Evolutionary conservation across 805 yeast genomes (phyloP).

Genomic region (Candida hispaniensis): DNA sequence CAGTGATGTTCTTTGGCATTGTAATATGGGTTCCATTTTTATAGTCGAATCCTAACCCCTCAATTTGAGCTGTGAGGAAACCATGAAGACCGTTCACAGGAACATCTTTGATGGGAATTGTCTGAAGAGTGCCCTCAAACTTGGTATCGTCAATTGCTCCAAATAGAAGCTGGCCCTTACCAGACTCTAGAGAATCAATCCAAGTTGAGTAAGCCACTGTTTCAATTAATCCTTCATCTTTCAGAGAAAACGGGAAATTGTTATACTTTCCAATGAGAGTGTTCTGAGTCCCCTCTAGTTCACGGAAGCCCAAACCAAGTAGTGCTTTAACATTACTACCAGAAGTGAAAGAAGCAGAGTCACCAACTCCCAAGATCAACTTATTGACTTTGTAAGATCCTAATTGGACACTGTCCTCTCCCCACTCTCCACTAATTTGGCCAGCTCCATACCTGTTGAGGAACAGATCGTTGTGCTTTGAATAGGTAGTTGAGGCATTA

Average conservation of each 20-base stretch:
- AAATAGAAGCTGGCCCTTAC: constrained; percentile 31
- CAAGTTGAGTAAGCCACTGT: constrained; percentile 36
- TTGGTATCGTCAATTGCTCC: constrained; percentile 36
- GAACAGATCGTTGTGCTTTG: constrained; percentile 20
- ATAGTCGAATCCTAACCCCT: constrained; percentile 19
- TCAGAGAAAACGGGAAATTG: constrained; percentile 25
- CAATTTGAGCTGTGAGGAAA: constrained; percentile 16
- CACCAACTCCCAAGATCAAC: constrained; percentile 62
- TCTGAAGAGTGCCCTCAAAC: constrained; percentile 30
- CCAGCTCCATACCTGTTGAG: constrained; percentile 30
- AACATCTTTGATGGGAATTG: constrained; percentile 19
- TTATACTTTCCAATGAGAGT: constrained; percentile 20
- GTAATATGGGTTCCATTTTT: constrained; percentile 14
- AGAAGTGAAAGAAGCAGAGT: constrained; percentile 38
- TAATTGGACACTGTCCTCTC: constrained; percentile 45
- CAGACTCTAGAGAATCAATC: constrained; percentile 27
- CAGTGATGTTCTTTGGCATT: constrained; percentile 21
- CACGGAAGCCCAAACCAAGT: constrained; percentile 31
- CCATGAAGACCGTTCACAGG: constrained; percentile 18
- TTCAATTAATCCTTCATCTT: constrained; percentile 31
- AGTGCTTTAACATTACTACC: constrained; percentile 22
- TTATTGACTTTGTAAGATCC: constrained; percentile 39
- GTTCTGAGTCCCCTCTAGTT: constrained; percentile 25
- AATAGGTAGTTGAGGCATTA: constrained; percentile 20
- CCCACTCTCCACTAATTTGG: constrained; percentile 43